These are phyloP conservation scores for Phylloporus rhodoxanthus DNA, from an alignment of 768 basidiomycete genomes.

Conservation along the genomic window DNA sequence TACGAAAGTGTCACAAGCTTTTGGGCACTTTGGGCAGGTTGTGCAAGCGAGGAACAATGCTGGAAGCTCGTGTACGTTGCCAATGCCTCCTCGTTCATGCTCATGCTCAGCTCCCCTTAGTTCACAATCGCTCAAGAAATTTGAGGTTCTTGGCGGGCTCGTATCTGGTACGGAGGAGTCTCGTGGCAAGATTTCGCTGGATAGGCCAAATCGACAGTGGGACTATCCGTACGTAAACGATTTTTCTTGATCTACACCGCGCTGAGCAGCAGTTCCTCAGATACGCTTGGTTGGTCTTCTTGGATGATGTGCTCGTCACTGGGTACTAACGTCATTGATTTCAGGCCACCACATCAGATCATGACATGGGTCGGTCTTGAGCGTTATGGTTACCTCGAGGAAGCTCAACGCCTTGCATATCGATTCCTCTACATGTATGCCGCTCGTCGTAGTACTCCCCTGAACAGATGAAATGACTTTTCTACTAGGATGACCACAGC, in stretches of 20 bases:
- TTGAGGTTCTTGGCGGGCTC: constrained; percentile 91
- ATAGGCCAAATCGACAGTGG: constrained; percentile 98
- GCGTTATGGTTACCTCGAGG: constrained; percentile 91
- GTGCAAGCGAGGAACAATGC: constrained; percentile 92
- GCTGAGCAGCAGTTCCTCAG: constrained; percentile 30
- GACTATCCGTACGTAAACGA: constrained; percentile 76
- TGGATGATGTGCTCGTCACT: background rate
- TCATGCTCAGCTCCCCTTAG: constrained; percentile 37
- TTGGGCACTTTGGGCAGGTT: constrained; percentile 97
- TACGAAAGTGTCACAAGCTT: constrained; percentile 97
- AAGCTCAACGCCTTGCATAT: constrained; percentile 90
- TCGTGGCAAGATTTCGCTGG: constrained; percentile 90
- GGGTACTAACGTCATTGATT: constrained; percentile 8
- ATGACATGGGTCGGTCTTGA: constrained; percentile 98
- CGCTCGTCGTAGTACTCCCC: constrained; percentile 30
- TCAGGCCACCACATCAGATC: constrained; percentile 94
- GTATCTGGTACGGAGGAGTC: constrained; percentile 97
- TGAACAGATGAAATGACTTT: constrained; percentile 1
- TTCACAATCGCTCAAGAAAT: constrained; percentile 83
- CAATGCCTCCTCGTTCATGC: background rate
- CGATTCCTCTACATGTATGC: constrained; percentile 99
- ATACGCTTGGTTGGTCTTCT: constrained; percentile 56
- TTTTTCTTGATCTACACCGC: constrained; percentile 2
- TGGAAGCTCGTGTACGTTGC: constrained; percentile 82
- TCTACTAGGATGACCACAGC: constrained; percentile 79